Evolutionary conservation across 768 basidiomycete genomes (phyloP).

Genomic region (Plicaturopsis crispa): DNA sequence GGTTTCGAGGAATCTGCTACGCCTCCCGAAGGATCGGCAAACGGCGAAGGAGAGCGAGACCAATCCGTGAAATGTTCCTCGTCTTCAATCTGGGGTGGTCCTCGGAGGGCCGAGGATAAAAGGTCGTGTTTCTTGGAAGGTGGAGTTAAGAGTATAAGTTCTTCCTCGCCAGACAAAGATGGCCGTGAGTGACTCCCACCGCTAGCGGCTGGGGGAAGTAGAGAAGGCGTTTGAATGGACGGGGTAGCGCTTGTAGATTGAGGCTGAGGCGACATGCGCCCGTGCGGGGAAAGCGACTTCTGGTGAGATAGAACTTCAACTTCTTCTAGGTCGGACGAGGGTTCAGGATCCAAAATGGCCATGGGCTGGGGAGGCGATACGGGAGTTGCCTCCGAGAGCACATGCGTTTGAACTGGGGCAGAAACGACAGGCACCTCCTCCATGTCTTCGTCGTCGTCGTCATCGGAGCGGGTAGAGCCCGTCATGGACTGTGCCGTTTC

Average conservation of each 20-base stretch:
- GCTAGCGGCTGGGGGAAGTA: conserved; percentile 8
- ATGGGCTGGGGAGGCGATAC: not conserved
- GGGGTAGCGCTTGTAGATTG: conserved; percentile 4
- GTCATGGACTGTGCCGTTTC: too few species aligned
- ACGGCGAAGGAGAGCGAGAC: conserved; percentile 33
- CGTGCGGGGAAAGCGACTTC: conserved; percentile 1
- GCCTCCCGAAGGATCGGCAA: conserved; percentile 1
- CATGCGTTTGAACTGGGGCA: conserved; percentile 1
- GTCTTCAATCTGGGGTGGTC: too few species aligned
- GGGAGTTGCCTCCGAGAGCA: too few species aligned
- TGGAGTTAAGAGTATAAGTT: too few species aligned
- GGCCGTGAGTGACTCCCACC: too few species aligned
- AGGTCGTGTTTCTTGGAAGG: too few species aligned
- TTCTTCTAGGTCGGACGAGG: conserved; percentile 8
- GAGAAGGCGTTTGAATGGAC: conserved; percentile 5
- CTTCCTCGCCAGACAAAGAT: too few species aligned
- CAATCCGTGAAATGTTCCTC: conserved; percentile 21
- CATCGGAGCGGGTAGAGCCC: too few species aligned
- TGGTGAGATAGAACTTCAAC: conserved; percentile 13
- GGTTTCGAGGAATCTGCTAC: not conserved
- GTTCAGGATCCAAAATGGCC: conserved; percentile 1
- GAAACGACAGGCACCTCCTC: conserved; percentile 21
- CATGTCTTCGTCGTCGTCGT: conserved; percentile 28
- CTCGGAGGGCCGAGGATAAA: too few species aligned
- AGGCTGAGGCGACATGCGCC: conserved; percentile 1